Percentiles rank a stretch among this genome's conserved stretches.
These are phyloP conservation scores for Phialophora tarda DNA, from an alignment of 2,329 filamentous ascomycete species.

Conservation along the genomic window DNA sequence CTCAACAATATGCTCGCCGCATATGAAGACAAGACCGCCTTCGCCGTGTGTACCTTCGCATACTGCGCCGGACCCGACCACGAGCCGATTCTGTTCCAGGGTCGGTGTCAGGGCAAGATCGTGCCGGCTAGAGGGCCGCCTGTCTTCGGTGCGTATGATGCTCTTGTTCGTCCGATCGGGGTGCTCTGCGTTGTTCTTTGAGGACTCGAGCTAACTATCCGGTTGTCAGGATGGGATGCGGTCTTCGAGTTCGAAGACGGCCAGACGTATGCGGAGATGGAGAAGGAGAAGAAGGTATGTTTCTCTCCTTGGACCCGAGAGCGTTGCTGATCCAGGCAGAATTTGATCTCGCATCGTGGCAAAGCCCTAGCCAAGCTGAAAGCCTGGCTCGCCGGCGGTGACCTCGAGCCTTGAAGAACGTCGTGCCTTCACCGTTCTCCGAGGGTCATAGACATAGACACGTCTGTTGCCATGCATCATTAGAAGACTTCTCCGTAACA, in stretches of 20 bases:
- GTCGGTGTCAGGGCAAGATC: slow-evolving; percentile 83
- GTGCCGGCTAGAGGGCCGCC: slow-evolving; percentile 80
- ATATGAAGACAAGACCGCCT: slow-evolving; percentile 87
- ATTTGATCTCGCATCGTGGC: slow-evolving; percentile 87
- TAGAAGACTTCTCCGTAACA: background rate
- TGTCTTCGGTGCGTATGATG: slow-evolving; percentile 71
- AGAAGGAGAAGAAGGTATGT: slow-evolving; percentile 80
- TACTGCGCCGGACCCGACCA: slow-evolving; percentile 85
- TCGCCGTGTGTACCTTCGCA: slow-evolving; percentile 95
- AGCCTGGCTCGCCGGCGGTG: slow-evolving; percentile 70
- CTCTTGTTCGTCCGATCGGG: background rate
- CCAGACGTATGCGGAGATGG: slow-evolving; percentile 95
- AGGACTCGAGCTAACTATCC: background rate
- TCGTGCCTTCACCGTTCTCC: background rate
- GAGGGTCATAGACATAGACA: slow-evolving; percentile 2
- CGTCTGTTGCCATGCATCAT: background rate
- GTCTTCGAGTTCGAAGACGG: slow-evolving; percentile 88
- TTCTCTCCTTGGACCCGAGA: background rate
- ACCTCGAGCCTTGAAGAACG: slow-evolving; percentile 32
- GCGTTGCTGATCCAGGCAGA: slow-evolving; percentile 52
- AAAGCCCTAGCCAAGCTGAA: slow-evolving; percentile 87
- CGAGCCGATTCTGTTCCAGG: slow-evolving; percentile 88
- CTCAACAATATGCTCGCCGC: slow-evolving; percentile 88
- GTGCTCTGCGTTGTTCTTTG: background rate
- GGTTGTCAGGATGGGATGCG: slow-evolving; percentile 81